phyloP scores from a whole-genome alignment of 2,329 filamentous ascomycete genomes.

The Metarhizium anisopliae region DNA sequence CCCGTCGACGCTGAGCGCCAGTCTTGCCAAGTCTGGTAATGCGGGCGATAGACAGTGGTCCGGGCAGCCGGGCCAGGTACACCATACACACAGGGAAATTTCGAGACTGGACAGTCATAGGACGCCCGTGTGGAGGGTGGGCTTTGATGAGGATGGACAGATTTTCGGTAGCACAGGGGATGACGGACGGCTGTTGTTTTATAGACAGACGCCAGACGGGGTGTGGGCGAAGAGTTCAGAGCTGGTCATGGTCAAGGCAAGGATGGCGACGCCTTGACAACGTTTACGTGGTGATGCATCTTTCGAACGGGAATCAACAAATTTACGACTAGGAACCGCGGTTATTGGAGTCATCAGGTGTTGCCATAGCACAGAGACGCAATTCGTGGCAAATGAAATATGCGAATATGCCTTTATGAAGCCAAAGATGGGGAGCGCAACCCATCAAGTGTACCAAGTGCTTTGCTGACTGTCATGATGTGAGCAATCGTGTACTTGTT shows the following conservation, averaged over 20 bases:
- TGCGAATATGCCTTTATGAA: too few relatives aligned
- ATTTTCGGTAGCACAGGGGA: conserved; percentile 69
- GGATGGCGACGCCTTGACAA: conserved; percentile 36
- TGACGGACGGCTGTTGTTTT: conserved; percentile 58
- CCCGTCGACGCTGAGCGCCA: conserved; percentile 41
- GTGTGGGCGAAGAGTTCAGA: conserved; percentile 52
- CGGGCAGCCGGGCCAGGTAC: conserved; percentile 55
- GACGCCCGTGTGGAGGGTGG: conserved; percentile 66
- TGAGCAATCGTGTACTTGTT: too few relatives aligned
- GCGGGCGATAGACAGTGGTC: conserved; percentile 41
- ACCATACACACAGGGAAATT: conserved; percentile 53
- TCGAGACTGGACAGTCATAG: conserved; percentile 59
- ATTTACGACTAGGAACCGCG: background rate
- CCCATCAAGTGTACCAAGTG: too few relatives aligned
- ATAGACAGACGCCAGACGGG: conserved; percentile 49
- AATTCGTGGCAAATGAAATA: too few relatives aligned
- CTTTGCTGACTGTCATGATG: too few relatives aligned
- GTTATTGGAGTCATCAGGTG: background rate
- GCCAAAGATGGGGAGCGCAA: too few relatives aligned
- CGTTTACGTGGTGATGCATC: background rate
- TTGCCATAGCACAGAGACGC: too few relatives aligned
- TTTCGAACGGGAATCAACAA: background rate
- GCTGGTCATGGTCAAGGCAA: conserved; percentile 47
- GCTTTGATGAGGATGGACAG: conserved; percentile 62
- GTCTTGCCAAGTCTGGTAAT: conserved; percentile 40